Evolutionary conservation across 75 land plant species (phyloP).

Genomic region (Selaginella tamariscina): DNA sequence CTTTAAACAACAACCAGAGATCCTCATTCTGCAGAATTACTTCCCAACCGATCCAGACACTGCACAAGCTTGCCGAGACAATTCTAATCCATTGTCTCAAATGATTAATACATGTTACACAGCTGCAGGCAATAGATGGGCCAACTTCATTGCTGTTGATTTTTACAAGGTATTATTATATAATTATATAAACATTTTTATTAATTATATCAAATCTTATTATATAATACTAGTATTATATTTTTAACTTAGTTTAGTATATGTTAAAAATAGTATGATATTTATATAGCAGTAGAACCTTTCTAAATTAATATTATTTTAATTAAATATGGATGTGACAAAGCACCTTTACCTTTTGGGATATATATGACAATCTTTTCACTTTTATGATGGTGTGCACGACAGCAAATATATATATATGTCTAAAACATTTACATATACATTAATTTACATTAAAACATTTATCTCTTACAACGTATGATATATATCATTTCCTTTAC

Average conservation of each 20-base stretch:
- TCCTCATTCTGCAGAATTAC: constrained; percentile 55
- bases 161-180: constrained; percentile 49
- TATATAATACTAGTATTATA: too few species aligned
- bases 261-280: neutral
- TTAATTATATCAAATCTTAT: too few species aligned
- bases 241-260: neutral
- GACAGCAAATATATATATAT: too few species aligned
- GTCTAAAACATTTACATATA: too few species aligned
- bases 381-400: neutral
- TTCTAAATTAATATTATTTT: neutral
- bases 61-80: constrained; percentile 30
- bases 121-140: constrained; percentile 61
- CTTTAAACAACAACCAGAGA: constrained; percentile 30
- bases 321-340: neutral
- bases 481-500: too few species aligned
- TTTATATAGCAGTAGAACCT: neutral
- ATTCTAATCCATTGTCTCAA: constrained; percentile 38
- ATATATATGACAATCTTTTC: neutral
- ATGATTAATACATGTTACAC: constrained; percentile 44
- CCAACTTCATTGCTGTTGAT: constrained; percentile 68
- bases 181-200: too few species aligned
- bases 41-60: constrained; percentile 37
- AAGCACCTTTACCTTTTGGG: neutral
- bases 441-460: too few species aligned
- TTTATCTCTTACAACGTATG: too few species aligned